Percentiles rank a stretch among this genome's conserved stretches.
Evolutionary conservation across 345 rosid species (phyloP).

Genomic region (Populus euphratica): DNA sequence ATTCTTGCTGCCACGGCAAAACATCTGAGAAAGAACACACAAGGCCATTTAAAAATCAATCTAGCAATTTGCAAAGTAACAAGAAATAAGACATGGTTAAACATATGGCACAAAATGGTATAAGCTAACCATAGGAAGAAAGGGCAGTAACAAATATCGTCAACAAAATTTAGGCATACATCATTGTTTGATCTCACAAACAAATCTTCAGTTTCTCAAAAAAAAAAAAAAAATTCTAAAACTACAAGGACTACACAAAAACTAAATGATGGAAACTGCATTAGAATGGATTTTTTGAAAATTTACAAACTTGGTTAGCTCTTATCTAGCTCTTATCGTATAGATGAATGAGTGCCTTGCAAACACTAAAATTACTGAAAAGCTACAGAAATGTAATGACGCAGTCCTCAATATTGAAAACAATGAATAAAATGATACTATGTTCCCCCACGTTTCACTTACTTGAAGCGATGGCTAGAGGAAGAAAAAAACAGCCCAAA

Average conservation of each 20-base stretch:
- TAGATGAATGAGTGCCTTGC: not conserved
- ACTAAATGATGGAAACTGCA: not conserved
- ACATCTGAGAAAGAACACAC: constrained; percentile 56
- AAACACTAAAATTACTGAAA: not conserved
- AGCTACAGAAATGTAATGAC: not conserved
- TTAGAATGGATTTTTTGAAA: not conserved
- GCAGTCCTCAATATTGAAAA: not conserved
- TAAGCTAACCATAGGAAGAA: not conserved
- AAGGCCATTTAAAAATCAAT: constrained; percentile 3
- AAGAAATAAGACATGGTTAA: not conserved
- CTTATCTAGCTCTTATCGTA: not conserved
- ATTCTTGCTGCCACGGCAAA: constrained; percentile 94
- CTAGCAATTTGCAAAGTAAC: not conserved
- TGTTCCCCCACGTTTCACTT: too few relatives aligned
- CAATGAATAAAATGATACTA: not conserved
- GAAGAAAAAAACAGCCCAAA: too few relatives aligned
- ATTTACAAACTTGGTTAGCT: not conserved
- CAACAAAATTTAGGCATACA: not conserved
- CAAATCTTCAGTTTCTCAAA: not conserved
- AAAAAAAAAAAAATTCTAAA: not conserved
- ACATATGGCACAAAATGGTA: constrained; percentile 1
- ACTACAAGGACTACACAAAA: not conserved
- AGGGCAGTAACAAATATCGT: not conserved
- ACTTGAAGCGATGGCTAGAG: too few relatives aligned
- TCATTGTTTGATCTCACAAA: not conserved